Evolutionary conservation across 164 flowering plant species (phyloP), one percentile per base, ranked within the genome.

Genomic region (Akebia trifoliata): DNA sequence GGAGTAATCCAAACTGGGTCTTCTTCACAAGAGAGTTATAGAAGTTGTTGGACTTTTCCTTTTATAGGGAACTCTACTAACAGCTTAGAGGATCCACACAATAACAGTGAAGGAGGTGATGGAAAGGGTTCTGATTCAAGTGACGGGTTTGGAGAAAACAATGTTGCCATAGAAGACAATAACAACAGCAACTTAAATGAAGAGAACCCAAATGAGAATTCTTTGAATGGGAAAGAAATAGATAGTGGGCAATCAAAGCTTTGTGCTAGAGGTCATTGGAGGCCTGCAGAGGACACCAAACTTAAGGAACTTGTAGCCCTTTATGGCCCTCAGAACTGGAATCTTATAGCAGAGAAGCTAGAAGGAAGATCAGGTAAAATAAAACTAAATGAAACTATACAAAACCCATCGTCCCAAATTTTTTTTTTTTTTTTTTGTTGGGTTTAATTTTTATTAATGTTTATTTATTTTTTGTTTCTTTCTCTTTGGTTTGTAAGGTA

Each of bases 321-420:
- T 36, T 81, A 76, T 68, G 92, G 92, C 25, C 92, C 92, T 47
- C 92, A 82, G 32, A 85, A 85, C 69, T 85, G 92, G 92, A 85
- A 85, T 64, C 83, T 81, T 21, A 81, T 85, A 22, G 87, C 92
- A 10, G 92, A 81, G 61, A 78, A 82, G 57, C 69, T 85, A 18
- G 79, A 82, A 37, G 88, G 88, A 44, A 85, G 88, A 79, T 82
- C 86, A 66, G 91, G 87, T 80, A 69, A 46, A 46, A 29, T n/a
- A 36, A 11, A 42, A 40, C 7, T 20, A 14, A 8, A 24, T 2
- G 0, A n/a, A n/a, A n/a, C n/a, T n/a, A n/a, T n/a, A n/a, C n/a
- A n/a, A n/a, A n/a, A n/a, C n/a, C n/a, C n/a, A n/a, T n/a, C n/a
- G n/a, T n/a, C n/a, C n/a, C n/a, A n/a, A n/a, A n/a, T n/a, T n/a